A percentile compares a stretch with the other conserved stretches of the same genome.
These are phyloP conservation scores for Diaporthe citrichinensis DNA, from an alignment of 2,329 filamentous ascomycete species.

Conservation along the genomic window DNA sequence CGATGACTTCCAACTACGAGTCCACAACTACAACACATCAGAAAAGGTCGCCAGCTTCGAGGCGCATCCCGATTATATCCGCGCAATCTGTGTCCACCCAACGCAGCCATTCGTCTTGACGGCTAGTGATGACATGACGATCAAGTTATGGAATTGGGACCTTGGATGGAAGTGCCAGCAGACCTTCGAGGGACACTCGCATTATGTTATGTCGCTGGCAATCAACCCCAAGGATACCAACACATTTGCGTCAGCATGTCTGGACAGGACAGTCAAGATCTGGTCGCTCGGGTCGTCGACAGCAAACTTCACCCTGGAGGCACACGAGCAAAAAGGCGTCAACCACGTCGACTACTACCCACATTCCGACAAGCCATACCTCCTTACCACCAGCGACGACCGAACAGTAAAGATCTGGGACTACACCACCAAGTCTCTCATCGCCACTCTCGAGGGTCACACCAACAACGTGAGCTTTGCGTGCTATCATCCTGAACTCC, in stretches of 20 bases:
- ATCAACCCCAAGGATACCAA: constrained; percentile 99
- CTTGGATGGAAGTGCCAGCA: constrained; percentile 89
- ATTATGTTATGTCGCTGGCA: constrained; percentile 94
- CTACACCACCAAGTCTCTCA: constrained; percentile 97
- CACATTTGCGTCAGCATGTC: constrained; percentile 90
- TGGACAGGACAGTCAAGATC: constrained; percentile 97
- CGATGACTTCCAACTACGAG: constrained; percentile 88
- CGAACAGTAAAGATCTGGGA: constrained; percentile 99
- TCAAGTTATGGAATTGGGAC: constrained; percentile 99
- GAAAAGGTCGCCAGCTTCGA: constrained; percentile 99
- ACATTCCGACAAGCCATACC: constrained; percentile 83
- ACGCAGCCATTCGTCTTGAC: constrained; percentile 96
- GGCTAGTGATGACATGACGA: constrained; percentile 98
- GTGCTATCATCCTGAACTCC: constrained; percentile 96
- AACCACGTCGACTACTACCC: constrained; percentile 96
- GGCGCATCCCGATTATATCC: constrained; percentile 98
- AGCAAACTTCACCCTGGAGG: constrained; percentile 96
- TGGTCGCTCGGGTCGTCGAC: constrained; percentile 96
- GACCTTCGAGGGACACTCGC: constrained; percentile 90
- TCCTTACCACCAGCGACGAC: constrained; percentile 74
- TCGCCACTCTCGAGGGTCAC: constrained; percentile 96
- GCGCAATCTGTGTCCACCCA: constrained; percentile 95
- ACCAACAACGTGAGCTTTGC: constrained; percentile 99
- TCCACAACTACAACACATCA: constrained; percentile 99
- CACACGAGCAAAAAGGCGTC: constrained; percentile 96